Conservation (phyloP, 1,139 yeast species). For the Magnusiomyces sp. region DNA sequence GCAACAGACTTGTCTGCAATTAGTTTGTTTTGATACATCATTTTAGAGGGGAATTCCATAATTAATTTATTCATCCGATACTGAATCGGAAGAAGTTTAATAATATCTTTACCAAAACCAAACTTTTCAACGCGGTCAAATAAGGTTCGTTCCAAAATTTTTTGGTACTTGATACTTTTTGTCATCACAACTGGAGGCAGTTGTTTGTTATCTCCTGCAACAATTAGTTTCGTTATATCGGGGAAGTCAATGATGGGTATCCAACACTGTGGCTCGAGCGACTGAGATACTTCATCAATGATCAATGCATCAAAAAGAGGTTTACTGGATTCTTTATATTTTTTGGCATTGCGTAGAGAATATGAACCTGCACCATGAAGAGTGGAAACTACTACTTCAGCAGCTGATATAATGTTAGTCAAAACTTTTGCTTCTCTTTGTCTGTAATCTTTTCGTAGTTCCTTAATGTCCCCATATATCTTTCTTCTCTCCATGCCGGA, state of each 20-base stretch:
- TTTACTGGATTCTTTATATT: conserved; percentile 23
- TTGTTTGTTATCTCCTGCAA: conserved; percentile 66
- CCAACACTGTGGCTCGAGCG: conserved; percentile 96
- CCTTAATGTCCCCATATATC: conserved; percentile 62
- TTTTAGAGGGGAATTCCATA: conserved; percentile 69
- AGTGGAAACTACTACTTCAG: conserved; percentile 71
- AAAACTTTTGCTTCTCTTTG: conserved; percentile 58
- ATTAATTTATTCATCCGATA: conserved; percentile 78
- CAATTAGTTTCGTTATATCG: conserved; percentile 51
- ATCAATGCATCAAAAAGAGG: conserved; percentile 67
- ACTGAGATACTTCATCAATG: conserved; percentile 92
- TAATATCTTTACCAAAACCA: conserved; percentile 43
- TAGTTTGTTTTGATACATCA: conserved; percentile 55
- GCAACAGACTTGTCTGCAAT: conserved; percentile 56
- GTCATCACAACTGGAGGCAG: conserved; percentile 45
- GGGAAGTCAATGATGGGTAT: conserved; percentile 72
- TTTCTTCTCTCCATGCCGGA: conserved; percentile 55
- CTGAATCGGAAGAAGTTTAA: conserved; percentile 58
- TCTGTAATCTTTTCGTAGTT: conserved; percentile 59
- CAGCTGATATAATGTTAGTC: conserved; percentile 46
- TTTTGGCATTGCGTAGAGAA: conserved; percentile 41
- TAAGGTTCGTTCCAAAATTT: conserved; percentile 51
- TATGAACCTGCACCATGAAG: conserved; percentile 81
- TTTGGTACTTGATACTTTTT: conserved; percentile 30
- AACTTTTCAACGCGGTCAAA: conserved; percentile 64